These are phyloP conservation scores for Noccaea caerulescens DNA, from an alignment of 345 rosid species.

Conservation along the genomic window DNA sequence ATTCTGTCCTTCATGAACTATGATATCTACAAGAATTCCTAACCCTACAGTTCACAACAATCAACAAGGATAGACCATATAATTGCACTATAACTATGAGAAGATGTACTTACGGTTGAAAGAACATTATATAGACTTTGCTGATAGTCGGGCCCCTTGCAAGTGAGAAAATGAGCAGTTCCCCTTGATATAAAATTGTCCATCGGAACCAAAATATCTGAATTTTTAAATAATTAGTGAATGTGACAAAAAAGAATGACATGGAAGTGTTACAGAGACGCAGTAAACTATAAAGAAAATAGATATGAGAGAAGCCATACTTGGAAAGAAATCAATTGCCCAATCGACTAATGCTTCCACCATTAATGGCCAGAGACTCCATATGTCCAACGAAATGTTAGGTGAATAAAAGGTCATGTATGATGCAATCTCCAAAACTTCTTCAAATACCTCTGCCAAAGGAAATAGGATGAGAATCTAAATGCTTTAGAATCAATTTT, in stretches of 20 bases:
- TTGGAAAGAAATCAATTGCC: constrained; percentile 98
- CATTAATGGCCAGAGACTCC: constrained; percentile 99
- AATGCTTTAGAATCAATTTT: constrained; percentile 12
- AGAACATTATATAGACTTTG: constrained; percentile 93
- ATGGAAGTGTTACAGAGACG: constrained; percentile 17
- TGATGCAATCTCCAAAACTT: constrained; percentile 97
- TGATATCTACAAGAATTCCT: constrained; percentile 5
- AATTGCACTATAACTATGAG: constrained; percentile 18
- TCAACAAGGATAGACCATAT: constrained; percentile 25
- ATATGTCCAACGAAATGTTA: constrained; percentile 86
- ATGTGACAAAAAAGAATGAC: not conserved
- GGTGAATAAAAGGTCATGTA: constrained; percentile 98
- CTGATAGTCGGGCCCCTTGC: constrained; percentile 96
- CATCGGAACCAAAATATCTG: constrained; percentile 96
- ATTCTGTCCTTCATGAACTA: constrained; percentile 15
- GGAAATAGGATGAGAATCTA: constrained; percentile 24
- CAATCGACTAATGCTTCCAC: constrained; percentile 91
- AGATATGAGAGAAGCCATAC: constrained; percentile 45
- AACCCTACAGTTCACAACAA: constrained; percentile 15
- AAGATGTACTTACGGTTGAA: constrained; percentile 75
- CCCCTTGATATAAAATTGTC: constrained; percentile 97
- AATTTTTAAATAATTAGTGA: constrained; percentile 32
- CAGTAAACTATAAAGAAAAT: constrained; percentile 22
- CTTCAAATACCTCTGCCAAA: constrained; percentile 96
- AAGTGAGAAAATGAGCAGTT: constrained; percentile 80